Percentiles rank a stretch among this genome's conserved stretches.
Conservation (phyloP, 2,329 filamentous ascomycete genomes). For the Diaporthe velutina region DNA sequence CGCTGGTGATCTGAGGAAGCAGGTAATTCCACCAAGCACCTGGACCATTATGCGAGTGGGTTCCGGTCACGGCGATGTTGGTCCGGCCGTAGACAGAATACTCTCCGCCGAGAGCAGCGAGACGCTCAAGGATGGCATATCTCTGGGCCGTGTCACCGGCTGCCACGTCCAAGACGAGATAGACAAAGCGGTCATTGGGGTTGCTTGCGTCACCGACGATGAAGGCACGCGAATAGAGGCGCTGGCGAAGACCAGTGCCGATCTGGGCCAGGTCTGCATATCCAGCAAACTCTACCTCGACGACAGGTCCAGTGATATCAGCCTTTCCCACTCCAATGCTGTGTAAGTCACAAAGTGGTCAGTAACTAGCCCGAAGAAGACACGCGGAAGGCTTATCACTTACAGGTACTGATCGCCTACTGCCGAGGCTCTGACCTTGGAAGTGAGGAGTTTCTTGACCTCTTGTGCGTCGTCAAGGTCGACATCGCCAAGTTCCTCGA, state of each 20-base stretch:
- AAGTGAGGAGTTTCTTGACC: slow-evolving; percentile 35
- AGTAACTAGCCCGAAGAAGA: neutral
- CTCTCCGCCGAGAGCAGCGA: slow-evolving; percentile 76
- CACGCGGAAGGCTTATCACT: neutral
- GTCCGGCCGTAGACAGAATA: slow-evolving; percentile 82
- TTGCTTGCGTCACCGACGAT: slow-evolving; percentile 79
- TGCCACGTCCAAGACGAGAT: slow-evolving; percentile 88
- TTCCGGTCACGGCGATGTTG: slow-evolving; percentile 91
- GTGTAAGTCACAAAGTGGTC: neutral
- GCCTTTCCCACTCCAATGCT: slow-evolving; percentile 67
- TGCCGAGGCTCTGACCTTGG: slow-evolving; percentile 37
- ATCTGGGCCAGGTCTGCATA: slow-evolving; percentile 89
- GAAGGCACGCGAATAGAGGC: slow-evolving; percentile 90
- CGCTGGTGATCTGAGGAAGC: slow-evolving; percentile 88
- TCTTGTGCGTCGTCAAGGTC: slow-evolving; percentile 36
- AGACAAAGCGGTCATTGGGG: slow-evolving; percentile 81
- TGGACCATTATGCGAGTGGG: slow-evolving; percentile 92
- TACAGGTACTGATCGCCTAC: slow-evolving; percentile 38
- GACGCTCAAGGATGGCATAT: slow-evolving; percentile 84
- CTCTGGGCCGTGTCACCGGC: slow-evolving; percentile 91
- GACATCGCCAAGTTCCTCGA: slow-evolving; percentile 30
- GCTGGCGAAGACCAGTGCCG: slow-evolving; percentile 87
- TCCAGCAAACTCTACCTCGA: slow-evolving; percentile 91
- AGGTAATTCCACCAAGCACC: slow-evolving; percentile 96
- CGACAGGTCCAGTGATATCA: slow-evolving; percentile 79